Base-by-base conservation (phyloP, 257 asterid species). In the Orobanche coerulescens region DNA sequence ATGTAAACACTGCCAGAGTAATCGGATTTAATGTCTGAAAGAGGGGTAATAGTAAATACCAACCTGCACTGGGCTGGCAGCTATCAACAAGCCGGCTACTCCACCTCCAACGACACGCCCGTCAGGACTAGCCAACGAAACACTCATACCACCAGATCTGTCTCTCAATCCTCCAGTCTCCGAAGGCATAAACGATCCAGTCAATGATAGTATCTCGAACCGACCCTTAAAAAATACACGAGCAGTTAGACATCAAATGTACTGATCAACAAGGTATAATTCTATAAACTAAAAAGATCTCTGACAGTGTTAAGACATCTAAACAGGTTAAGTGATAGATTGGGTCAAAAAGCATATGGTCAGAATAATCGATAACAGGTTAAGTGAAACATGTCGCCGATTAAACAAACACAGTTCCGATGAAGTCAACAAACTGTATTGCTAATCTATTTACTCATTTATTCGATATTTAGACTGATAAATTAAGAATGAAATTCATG, bases 81-180 rank as follows among this genome's bases (percentile, higher is more conserved):
- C 96, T 54, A 88, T 87, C 72, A 88, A 75, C 13, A 85, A 61
- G 54, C 96, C 96, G 11, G 96, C 92, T 10, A 88, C 92, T 34
- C 94, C 92, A 51, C 96, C 96, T 0, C 96, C 96, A 0, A 88
- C 78, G 50, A 88, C 94, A 23, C 96, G 94, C 3, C 96, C 96
- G 4, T 88, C 94, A 0, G 96, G 92, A 65, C 96, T 82, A n/a
- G 84, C 89, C 73, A 88, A 74, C 24, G 96, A 88, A 30, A 85
- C 92, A 19, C 94, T 88, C 96, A 88, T 88, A 23, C 96, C 96
- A 2, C 96, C 96, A 9, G 94, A 70, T 66, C 96, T 73, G 69
- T 85, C 83, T 64, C 85, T 83, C 72, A 88, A 81, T 31, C 96
- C 96, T 49, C 94, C 94, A 16, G 67, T 76, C 71, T 88, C 96